Percentiles rank a stretch among this genome's conserved stretches.
Evolutionary conservation across 1,284 basidiomycete species (phyloP).

Genomic region (Boletus mariae): DNA sequence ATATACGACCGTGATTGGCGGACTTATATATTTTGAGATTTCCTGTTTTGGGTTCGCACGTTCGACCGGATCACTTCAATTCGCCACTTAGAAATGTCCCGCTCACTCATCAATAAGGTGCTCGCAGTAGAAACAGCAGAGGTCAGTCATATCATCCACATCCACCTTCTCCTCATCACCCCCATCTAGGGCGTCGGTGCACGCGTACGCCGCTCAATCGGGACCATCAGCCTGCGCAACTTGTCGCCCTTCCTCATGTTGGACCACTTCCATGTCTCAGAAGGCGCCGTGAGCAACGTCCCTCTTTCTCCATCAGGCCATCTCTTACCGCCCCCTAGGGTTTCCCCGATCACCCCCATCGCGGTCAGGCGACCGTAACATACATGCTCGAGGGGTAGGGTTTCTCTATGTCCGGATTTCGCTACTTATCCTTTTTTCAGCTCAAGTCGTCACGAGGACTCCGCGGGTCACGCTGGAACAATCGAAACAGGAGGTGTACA

Average conservation of each 20-base stretch:
- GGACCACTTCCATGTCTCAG: constrained; percentile 68
- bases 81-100: constrained; percentile 40
- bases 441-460: constrained; percentile 86
- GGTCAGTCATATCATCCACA: constrained; percentile 34
- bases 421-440: constrained; percentile 10
- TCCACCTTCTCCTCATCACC: neutral
- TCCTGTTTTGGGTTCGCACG: constrained; percentile 21
- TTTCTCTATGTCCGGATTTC: neutral
- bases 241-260: constrained; percentile 90
- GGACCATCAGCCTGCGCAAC: constrained; percentile 71
- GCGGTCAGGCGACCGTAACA: constrained; percentile 85
- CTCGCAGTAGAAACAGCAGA: constrained; percentile 80
- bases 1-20: neutral
- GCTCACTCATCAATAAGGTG: constrained; percentile 72
- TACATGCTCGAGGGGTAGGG: constrained; percentile 82
- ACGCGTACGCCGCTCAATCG: constrained; percentile 86
- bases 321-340: constrained; percentile 36
- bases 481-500: constrained; percentile 87
- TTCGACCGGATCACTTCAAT: constrained; percentile 12
- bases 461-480: constrained; percentile 80
- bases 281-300: constrained; percentile 51
- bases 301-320: neutral
- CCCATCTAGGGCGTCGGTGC: constrained; percentile 73
- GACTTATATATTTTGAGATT: neutral
- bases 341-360: constrained; percentile 85